phyloP scores from a whole-genome alignment of 257 asterid genomes.

The Salvia splendens region DNA sequence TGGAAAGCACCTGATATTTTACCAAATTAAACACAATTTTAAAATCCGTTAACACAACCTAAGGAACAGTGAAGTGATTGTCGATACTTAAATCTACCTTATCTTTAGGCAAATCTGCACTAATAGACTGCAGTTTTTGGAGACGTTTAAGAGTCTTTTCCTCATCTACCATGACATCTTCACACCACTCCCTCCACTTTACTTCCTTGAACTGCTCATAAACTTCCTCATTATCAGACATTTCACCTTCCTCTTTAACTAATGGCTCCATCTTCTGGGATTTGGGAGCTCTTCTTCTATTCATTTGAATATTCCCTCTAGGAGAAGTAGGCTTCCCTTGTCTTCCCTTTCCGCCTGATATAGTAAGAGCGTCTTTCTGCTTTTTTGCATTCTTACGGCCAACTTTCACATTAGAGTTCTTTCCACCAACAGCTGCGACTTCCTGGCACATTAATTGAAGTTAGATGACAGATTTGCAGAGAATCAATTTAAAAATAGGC shows the following conservation, averaged over 20 bases:
- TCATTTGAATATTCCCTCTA: constrained; percentile 40
- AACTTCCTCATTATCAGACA: constrained; percentile 93
- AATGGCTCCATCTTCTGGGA: constrained; percentile 75
- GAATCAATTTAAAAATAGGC: constrained; percentile 1
- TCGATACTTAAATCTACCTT: constrained; percentile 50
- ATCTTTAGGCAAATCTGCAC: constrained; percentile 92
- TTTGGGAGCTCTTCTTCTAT: constrained; percentile 55
- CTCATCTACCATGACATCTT: constrained; percentile 86
- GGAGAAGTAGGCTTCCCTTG: constrained; percentile 63
- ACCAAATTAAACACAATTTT: constrained; percentile 21
- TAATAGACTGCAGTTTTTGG: constrained; percentile 79
- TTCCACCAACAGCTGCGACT: constrained; percentile 78
- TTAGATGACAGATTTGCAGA: constrained; percentile 15
- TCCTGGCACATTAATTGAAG: constrained; percentile 56
- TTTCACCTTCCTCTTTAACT: constrained; percentile 99
- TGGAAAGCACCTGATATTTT: constrained; percentile 71
- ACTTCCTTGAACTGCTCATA: constrained; percentile 97
- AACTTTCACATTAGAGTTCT: constrained; percentile 51
- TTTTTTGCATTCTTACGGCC: constrained; percentile 75
- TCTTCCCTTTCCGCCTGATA: constrained; percentile 56
- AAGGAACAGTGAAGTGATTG: constrained; percentile 21
- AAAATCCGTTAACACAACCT: constrained; percentile 12
- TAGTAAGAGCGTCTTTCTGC: constrained; percentile 57
- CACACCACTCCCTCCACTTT: constrained; percentile 99
- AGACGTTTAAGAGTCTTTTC: constrained; percentile 86